Base-by-base conservation (phyloP, 805 yeast genomes). In the Tetrapisispora namnaoensis region DNA sequence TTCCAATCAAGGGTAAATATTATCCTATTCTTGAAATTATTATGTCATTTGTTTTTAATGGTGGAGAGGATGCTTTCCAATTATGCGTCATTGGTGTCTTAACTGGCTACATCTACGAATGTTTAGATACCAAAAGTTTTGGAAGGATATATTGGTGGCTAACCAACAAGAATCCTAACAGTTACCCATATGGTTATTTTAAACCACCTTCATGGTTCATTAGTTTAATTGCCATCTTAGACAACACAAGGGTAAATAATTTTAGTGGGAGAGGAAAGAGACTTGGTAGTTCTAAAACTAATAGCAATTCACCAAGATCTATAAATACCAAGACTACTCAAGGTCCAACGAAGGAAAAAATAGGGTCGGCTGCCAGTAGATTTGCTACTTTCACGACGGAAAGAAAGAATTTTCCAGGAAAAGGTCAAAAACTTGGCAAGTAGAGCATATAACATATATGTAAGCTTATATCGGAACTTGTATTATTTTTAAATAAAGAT, bases 31-130 rank as follows among this genome's bases (percentile, higher is more conserved):
- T 48, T 58, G 73, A 65, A 35, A 50, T 65, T 14, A 51, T 61
- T 7, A 53, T 71, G 9, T 71, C 76, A 4, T 72, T 73, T 53
- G 53, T 76, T 17, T 67, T 75, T 41, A 65, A 78, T 40, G 64
- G 71, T 14, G 80, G 80, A 3, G 67, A 65, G 38, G 58, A 65
- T 5, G 61, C 71, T 18, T 69, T 73, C 46, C 55, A 67, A 3
- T 69, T 74, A 50, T 67, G 76, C 0, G 51, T 74, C 4, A 60
- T 76, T 38, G 87, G 87, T 2, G 70, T 77, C 50, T 54, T 66
- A 18, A 77, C 78, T 3, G 85, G 79, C 0, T 82, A 82, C 58
- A 50, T 79, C 4, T 81, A 79, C 65, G 77, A 75, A 52, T 82
- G 87, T 58, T 60, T 80, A 41, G 85, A 80, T 56, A 79, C 86